Evolutionary conservation across 2,329 filamentous ascomycete genomes (phyloP), one percentile per base, ranked within the genome.

Genomic region (Corinectria fuckeliana): DNA sequence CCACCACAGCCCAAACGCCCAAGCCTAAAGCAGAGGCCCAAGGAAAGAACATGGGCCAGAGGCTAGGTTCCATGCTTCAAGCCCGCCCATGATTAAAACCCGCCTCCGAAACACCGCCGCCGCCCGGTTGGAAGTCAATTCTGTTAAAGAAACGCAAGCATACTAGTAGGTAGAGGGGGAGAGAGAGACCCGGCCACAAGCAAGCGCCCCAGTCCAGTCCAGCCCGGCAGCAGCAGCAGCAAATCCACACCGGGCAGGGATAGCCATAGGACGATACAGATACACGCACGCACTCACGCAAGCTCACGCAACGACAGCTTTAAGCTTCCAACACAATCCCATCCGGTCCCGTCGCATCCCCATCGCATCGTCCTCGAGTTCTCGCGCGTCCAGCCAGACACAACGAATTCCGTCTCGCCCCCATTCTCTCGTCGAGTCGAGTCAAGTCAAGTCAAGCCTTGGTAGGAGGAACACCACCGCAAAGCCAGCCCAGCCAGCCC

Each of bases 1-100:
- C 65, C 65, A 67, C 62, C 62, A 61, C 59, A 63, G 62, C 64
- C 59, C 55, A 63, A 51, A 44, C 53, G 28, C 38, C 56, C 50
- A 55, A 49, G 21, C 36, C 55, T 28, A 36, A 50, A 45, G 44
- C 38, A 38, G 32, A 38, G 34, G 30, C 50, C n/a, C 41, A 16
- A 34, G 25, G 18, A n/a, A 30, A 20, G 30, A 52, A 30, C 16
- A 30, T 21, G 26, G 28, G 39, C 20, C 20, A 32, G 47, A 47
- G n/a, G 14, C 26, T 26, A 20, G 23, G n/a, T n/a, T 21, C 20
- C 23, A 41, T n/a, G 16, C 16, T 20, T 3, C 10, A 47, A 28
- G n/a, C 23, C 14, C 34, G 39, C 21, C 23, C 21, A 23, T 28
- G 13, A 45, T 14, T n/a, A 45, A 25, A 20, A 44, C 21, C 25